These are phyloP conservation scores for Colletotrichum zoysiae DNA, from an alignment of 2,329 filamentous ascomycete species.

Conservation along the genomic window DNA sequence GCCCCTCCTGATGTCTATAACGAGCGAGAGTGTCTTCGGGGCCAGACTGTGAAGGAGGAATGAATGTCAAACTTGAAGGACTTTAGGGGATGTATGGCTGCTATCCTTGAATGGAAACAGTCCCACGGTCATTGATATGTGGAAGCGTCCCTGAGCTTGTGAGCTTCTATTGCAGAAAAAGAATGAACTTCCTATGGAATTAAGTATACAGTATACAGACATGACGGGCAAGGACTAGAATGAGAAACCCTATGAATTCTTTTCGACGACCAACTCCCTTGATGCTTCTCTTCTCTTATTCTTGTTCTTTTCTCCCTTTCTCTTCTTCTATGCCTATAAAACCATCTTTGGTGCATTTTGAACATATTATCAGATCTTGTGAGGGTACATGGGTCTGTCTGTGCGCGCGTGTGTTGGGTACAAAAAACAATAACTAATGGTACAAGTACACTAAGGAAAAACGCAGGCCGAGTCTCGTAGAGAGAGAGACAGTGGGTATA, in stretches of 20 bases:
- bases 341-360: slow-evolving; percentile 8
- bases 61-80: slow-evolving; percentile 28
- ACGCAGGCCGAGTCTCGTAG: slow-evolving; percentile 8
- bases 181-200: background rate
- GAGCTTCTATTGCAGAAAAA: background rate
- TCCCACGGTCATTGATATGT: background rate
- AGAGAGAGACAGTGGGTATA: slow-evolving; percentile 33
- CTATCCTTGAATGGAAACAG: background rate
- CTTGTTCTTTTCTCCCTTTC: background rate
- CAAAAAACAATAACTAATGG: slow-evolving; percentile 12
- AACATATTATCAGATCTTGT: slow-evolving; percentile 28
- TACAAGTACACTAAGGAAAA: slow-evolving; percentile 27
- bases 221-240: slow-evolving; percentile 19
- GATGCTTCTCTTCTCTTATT: slow-evolving; percentile 4
- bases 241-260: slow-evolving; percentile 14
- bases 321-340: slow-evolving; percentile 2
- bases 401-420: background rate
- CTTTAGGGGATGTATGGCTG: slow-evolving; percentile 27
- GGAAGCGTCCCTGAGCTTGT: background rate
- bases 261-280: slow-evolving; percentile 27
- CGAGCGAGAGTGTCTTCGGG: slow-evolving; percentile 54
- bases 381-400: background rate
- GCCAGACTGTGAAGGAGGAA: slow-evolving; percentile 54
- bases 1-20: slow-evolving; percentile 44
- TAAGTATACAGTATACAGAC: slow-evolving; percentile 34